phyloP scores from a whole-genome alignment of 1,139 yeast species.

The Pichia kudriavzevii region DNA sequence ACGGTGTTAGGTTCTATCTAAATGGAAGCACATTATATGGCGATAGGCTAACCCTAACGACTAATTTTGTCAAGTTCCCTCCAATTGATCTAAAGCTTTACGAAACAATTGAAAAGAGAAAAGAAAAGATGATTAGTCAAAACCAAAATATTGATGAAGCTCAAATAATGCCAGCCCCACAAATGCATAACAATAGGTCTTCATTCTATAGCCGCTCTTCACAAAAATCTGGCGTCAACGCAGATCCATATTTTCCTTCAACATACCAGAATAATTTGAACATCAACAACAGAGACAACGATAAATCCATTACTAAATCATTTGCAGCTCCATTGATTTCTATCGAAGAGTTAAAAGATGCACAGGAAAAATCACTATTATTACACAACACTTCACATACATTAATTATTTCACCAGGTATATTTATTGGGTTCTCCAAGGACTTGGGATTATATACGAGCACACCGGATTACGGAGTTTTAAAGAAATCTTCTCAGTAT shows the following conservation, averaged over 20 bases:
- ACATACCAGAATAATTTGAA: background rate
- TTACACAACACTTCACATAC: conserved; percentile 41
- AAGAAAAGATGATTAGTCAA: conserved; percentile 31
- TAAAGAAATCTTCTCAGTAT: conserved; percentile 62
- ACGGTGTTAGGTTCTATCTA: conserved; percentile 74
- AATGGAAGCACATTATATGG: conserved; percentile 38
- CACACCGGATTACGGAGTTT: conserved; percentile 76
- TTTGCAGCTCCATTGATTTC: conserved; percentile 20
- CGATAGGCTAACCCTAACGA: conserved; percentile 35
- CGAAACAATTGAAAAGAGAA: conserved; percentile 37
- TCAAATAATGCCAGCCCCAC: conserved; percentile 8
- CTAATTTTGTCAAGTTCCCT: conserved; percentile 60
- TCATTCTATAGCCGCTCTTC: conserved; percentile 1
- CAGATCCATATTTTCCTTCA: background rate
- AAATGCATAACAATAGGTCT: conserved; percentile 3
- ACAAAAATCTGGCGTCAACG: background rate
- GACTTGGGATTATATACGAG: conserved; percentile 55
- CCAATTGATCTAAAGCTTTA: conserved; percentile 60
- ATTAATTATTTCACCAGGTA: conserved; percentile 73
- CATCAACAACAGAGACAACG: background rate
- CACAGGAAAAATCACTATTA: conserved; percentile 29
- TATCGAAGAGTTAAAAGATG: conserved; percentile 25
- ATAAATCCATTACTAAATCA: conserved; percentile 22
- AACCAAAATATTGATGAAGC: conserved; percentile 29
- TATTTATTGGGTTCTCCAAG: conserved; percentile 44